Percentiles rank a stretch among this genome's conserved stretches.
Evolutionary conservation across 768 basidiomycete genomes (phyloP).

Genomic region (Auricularia heimuer): DNA sequence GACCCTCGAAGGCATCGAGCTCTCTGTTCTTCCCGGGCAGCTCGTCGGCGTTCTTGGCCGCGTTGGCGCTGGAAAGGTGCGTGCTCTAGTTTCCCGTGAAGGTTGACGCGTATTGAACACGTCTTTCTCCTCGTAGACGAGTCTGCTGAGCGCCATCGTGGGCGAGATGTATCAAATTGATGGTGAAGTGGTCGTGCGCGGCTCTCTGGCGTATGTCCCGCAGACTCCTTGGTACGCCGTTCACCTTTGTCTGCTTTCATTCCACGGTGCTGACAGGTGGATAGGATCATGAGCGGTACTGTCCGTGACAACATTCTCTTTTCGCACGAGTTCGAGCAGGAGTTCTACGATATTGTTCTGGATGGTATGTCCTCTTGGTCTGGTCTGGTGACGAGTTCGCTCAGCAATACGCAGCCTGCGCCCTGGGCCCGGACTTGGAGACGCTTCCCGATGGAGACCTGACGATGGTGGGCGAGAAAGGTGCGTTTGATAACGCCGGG

Average conservation of each 20-base stretch:
- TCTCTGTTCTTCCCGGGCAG: slow-evolving; percentile 74
- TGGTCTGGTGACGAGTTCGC: neutral
- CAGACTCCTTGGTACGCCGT: slow-evolving; percentile 70
- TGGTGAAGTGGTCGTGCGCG: slow-evolving; percentile 60
- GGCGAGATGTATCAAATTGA: slow-evolving; percentile 77
- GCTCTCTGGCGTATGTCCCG: slow-evolving; percentile 71
- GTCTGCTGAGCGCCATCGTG: slow-evolving; percentile 67
- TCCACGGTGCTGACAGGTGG: neutral
- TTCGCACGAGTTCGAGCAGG: slow-evolving; percentile 78
- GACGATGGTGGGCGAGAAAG: slow-evolving; percentile 82
- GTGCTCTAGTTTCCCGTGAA: slow-evolving; percentile 3
- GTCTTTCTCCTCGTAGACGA: slow-evolving; percentile 36
- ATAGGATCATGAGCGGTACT: slow-evolving; percentile 74
- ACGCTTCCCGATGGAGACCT: slow-evolving; percentile 74
- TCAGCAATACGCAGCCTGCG: slow-evolving; percentile 49
- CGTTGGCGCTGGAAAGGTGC: slow-evolving; percentile 84
- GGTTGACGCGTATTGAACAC: slow-evolving; percentile 1
- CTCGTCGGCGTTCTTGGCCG: slow-evolving; percentile 78
- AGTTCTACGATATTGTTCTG: slow-evolving; percentile 71
- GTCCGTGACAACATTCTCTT: slow-evolving; percentile 89
- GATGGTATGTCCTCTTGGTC: slow-evolving; percentile 40
- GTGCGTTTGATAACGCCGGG: slow-evolving; percentile 32
- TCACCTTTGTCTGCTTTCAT: neutral
- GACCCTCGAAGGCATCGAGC: slow-evolving; percentile 66
- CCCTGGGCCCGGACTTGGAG: slow-evolving; percentile 69